Base-by-base conservation (phyloP, 257 asterid genomes). In the Solanum etuberosum region DNA sequence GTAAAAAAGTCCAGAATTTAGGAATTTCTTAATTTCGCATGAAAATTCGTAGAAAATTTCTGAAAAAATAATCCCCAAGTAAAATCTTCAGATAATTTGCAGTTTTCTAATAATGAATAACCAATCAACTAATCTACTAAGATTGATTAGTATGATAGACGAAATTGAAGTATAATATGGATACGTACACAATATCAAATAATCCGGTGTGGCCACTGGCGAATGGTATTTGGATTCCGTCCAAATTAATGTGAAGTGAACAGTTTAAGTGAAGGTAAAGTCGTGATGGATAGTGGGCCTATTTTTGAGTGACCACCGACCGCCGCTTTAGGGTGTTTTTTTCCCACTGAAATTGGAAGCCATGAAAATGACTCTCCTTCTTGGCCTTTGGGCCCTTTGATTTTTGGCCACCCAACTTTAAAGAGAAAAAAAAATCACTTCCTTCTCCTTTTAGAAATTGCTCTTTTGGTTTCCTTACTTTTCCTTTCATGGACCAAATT, bases 321-420 rank as follows among this genome's bases (percentile, higher is more conserved):
- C 87, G 87, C 87, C 87, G 87, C 87, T 85, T 85, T 85, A 14
- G 23, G 38, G 23, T 51, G 63, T 85, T 63, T 72, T 18, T 85
- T 85, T 65, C 87, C 83, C 82, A 68, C n/a, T 85, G 61, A 40
- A 68, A 67, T 68, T 85, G 83, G 67, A 68, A 10, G 13, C 29
- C 40, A 85, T 51, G 63, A 85, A 85, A 68, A 42, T 85, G 67
- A 81, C 85, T 46, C 38, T 29, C 40, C 4, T 8, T 43, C 35
- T 29, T 43, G 68, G 20, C 7, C 29, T 46, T 80, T 29, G 40
- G 2, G 84, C 84, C 84, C 37, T 46, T 46, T 80, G 4, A 80
- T 46, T 43, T 80, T 80, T 29, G 9, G 11, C 42, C 10, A 80
- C 7, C 25, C 6, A 46, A 80, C 40, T 80, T 78, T 46, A 80